phyloP scores from a whole-genome alignment of 768 basidiomycete species.

The Tylopilus sp. region DNA sequence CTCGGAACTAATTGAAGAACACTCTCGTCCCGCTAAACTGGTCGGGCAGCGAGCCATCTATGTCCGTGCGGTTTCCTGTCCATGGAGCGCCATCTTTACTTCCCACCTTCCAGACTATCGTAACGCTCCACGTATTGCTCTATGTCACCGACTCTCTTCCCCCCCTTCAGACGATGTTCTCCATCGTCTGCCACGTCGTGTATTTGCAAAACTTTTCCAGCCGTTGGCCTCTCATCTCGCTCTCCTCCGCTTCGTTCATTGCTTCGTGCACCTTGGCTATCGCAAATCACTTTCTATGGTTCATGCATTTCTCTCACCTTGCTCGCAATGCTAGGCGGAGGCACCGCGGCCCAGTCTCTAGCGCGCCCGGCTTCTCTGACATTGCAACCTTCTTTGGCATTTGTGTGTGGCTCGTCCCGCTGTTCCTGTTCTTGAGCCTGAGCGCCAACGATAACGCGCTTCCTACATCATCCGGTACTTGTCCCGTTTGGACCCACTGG shows the following conservation, averaged over 20 bases:
- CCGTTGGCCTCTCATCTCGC: slow-evolving; percentile 90
- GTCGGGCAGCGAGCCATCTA: slow-evolving; percentile 86
- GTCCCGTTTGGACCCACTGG: background rate
- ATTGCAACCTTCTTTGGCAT: slow-evolving; percentile 81
- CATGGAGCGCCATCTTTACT: slow-evolving; percentile 1
- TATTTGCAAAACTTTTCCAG: slow-evolving; percentile 92
- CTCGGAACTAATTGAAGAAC: slow-evolving; percentile 94
- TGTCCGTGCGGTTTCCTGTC: slow-evolving; percentile 46
- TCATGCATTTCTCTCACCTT: slow-evolving; percentile 84
- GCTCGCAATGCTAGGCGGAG: slow-evolving; percentile 61
- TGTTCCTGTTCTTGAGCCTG: slow-evolving; percentile 93
- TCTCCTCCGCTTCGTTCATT: slow-evolving; percentile 81
- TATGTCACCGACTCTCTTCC: slow-evolving; percentile 83
- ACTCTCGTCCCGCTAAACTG: slow-evolving; percentile 75
- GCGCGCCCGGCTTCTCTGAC: slow-evolving; percentile 56
- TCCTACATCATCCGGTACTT: slow-evolving; percentile 60
- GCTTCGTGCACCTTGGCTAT: slow-evolving; percentile 84
- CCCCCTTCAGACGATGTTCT: slow-evolving; percentile 68
- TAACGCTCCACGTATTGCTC: slow-evolving; percentile 71
- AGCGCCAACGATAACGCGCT: slow-evolving; percentile 97
- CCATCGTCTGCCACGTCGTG: slow-evolving; percentile 77
- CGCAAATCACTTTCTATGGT: slow-evolving; percentile 92
- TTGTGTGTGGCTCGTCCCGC: slow-evolving; percentile 85
- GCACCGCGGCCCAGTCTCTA: slow-evolving; percentile 39
- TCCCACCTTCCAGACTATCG: slow-evolving; percentile 57